phyloP scores from a whole-genome alignment of 345 rosid species.

The Dipteronia dyeriana region DNA sequence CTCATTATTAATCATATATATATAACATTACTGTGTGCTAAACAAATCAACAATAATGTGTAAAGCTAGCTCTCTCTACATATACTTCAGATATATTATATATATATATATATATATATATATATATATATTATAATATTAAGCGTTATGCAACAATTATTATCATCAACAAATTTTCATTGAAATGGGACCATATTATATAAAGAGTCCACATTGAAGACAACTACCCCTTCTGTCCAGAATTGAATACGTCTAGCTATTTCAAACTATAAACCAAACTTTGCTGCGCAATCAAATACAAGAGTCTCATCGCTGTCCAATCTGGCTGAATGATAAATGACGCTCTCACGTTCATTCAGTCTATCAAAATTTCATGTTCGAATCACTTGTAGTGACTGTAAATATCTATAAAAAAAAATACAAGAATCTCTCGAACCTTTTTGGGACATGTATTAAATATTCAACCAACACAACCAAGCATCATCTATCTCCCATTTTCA shows the following conservation, averaged over 20 bases:
- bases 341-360: no score
- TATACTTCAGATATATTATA: no score
- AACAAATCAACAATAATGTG: neutral
- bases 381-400: no score
- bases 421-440: neutral
- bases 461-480: slow-evolving; percentile 14
- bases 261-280: neutral
- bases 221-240: neutral
- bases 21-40: neutral
- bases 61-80: neutral
- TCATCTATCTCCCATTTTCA: neutral
- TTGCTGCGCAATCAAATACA: neutral
- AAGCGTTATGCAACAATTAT: neutral
- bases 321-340: no score
- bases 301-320: no score
- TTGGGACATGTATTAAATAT: slow-evolving; percentile 8
- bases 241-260: neutral
- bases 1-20: no score
- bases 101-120: no score
- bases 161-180: neutral
- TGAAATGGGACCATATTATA: neutral
- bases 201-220: neutral
- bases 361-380: no score
- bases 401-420: no score
- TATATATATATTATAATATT: no score